A percentile compares a stretch with the other conserved stretches of the same genome.
These are phyloP conservation scores for Cyberlindnera xishuangbannaensis DNA, from an alignment of 805 yeast genomes.

Conservation along the genomic window DNA sequence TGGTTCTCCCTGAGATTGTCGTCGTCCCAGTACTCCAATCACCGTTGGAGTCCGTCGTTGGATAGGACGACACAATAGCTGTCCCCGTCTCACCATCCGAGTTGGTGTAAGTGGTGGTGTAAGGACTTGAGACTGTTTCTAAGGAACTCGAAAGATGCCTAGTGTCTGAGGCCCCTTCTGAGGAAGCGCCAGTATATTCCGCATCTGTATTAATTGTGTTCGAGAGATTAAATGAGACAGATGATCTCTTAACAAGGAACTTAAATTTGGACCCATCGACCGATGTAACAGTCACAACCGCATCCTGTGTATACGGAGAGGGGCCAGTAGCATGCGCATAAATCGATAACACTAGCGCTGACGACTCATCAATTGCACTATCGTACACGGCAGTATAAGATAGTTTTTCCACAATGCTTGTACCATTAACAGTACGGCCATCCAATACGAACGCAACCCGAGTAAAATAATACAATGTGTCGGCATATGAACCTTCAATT, in stretches of 20 bases:
- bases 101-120: conserved; percentile 3
- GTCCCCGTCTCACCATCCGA: neutral
- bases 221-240: neutral
- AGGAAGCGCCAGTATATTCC: too few species aligned
- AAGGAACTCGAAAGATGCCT: too few species aligned
- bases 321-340: neutral
- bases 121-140: neutral
- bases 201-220: neutral
- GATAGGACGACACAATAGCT: conserved; percentile 1
- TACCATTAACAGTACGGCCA: neutral
- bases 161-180: too few species aligned
- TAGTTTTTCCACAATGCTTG: neutral
- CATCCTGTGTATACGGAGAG: neutral
- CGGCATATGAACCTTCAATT: neutral
- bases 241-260: neutral
- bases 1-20: neutral
- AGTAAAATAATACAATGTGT: neutral
- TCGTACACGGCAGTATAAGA: neutral
- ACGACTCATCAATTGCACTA: neutral
- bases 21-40: neutral
- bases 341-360: neutral
- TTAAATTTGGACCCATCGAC: neutral
- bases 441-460: neutral
- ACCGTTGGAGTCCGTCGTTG: neutral
- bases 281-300: neutral